Percentiles rank a stretch among this genome's conserved stretches.
Evolutionary conservation across 2,329 filamentous ascomycete species (phyloP).

Genomic region (Aspergillus melleus): DNA sequence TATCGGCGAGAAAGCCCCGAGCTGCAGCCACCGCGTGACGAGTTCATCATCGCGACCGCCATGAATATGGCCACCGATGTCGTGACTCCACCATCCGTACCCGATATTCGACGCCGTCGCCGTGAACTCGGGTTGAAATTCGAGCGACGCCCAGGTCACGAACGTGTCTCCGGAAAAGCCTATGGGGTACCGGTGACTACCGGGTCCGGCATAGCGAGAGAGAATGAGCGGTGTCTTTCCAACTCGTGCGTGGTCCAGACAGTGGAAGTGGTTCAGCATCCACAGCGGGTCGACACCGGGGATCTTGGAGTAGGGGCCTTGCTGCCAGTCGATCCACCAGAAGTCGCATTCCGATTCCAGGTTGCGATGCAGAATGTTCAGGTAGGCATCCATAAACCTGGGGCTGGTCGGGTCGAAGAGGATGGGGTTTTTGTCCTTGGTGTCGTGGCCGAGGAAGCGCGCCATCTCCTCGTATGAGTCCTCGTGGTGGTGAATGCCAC

Average conservation of each 20-base stretch:
- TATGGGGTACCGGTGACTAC: conserved; percentile 64
- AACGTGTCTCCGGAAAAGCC: conserved; percentile 65
- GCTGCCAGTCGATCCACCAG: conserved; percentile 71
- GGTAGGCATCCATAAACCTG: conserved; percentile 59
- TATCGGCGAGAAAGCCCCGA: conserved; percentile 62
- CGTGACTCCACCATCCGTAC: conserved; percentile 69
- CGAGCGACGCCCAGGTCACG: conserved; percentile 60
- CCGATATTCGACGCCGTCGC: conserved; percentile 66
- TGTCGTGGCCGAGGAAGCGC: conserved; percentile 53
- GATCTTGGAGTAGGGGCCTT: conserved; percentile 56
- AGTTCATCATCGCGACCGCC: conserved; percentile 61
- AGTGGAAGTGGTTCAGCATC: conserved; percentile 67
- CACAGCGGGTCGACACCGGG: conserved; percentile 63
- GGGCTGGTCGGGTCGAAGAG: conserved; percentile 57
- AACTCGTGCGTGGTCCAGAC: conserved; percentile 52
- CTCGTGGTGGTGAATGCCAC: conserved; percentile 58
- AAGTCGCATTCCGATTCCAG: conserved; percentile 61
- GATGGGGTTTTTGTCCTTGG: conserved; percentile 51
- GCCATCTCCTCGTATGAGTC: conserved; percentile 59
- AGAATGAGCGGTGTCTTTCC: conserved; percentile 54
- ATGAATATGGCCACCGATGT: conserved; percentile 64
- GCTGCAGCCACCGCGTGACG: conserved; percentile 61
- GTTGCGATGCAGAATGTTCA: conserved; percentile 56
- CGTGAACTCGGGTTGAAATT: conserved; percentile 68
- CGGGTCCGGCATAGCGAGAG: conserved; percentile 62